These are phyloP conservation scores for Hygrocybe coccinea DNA, from an alignment of 768 basidiomycete species.

Conservation along the genomic window DNA sequence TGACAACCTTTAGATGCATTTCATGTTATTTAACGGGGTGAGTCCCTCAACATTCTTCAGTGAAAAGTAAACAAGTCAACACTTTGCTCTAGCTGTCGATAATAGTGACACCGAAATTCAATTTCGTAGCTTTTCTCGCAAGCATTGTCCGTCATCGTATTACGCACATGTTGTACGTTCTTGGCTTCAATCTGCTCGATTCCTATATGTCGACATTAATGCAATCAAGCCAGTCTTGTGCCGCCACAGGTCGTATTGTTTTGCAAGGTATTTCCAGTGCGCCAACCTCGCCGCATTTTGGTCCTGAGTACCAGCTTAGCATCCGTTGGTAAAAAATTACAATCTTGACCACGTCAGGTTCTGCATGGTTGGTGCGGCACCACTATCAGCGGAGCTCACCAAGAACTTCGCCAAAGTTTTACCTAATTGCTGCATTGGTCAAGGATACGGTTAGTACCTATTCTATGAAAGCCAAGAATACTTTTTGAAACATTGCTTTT, in stretches of 20 bases:
- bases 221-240: conserved; percentile 39
- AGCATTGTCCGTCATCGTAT: conserved; percentile 57
- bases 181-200: conserved; percentile 50
- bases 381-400: conserved; percentile 51
- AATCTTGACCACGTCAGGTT: conserved; percentile 42
- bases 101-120: conserved; percentile 65
- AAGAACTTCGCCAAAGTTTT: conserved; percentile 45
- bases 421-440: conserved; percentile 51
- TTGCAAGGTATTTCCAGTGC: conserved; percentile 42
- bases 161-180: conserved; percentile 52
- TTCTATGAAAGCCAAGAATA: conserved; percentile 38
- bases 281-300: background rate
- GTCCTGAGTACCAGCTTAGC: conserved; percentile 28
- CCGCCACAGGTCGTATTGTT: conserved; percentile 54
- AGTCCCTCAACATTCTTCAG: conserved; percentile 11
- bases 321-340: conserved; percentile 48
- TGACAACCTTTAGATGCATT: conserved; percentile 55
- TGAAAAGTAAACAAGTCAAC: background rate
- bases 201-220: background rate
- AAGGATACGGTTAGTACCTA: conserved; percentile 49
- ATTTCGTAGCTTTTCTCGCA: conserved; percentile 48
- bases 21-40: conserved; percentile 51
- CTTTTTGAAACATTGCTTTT: background rate
- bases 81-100: conserved; percentile 38
- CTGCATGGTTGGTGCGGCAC: conserved; percentile 56